Percentiles rank a stretch among this genome's conserved stretches.
phyloP scores from a whole-genome alignment of 495 filamentous ascomycete genomes.

The Aspergillus olivimuriae region DNA sequence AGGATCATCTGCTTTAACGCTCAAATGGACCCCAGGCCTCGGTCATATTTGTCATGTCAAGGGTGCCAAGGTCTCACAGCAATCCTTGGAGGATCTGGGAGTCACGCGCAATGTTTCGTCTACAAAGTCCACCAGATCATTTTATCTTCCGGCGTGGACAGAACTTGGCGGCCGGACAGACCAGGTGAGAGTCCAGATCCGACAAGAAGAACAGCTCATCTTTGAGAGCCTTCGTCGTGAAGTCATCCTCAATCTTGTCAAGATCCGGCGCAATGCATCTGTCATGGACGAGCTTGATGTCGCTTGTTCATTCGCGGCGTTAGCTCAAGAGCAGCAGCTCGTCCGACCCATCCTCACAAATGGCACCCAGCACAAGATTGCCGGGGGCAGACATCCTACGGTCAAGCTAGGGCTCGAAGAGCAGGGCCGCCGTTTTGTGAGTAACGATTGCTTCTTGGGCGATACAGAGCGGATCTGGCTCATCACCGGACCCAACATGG shows the following conservation, averaged over 20 bases:
- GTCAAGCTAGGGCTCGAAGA: constrained; percentile 76
- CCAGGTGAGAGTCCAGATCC: constrained; percentile 64
- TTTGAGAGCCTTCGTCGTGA: constrained; percentile 63
- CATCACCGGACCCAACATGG: constrained; percentile 99
- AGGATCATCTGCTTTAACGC: constrained; percentile 55
- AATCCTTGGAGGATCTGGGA: constrained; percentile 33
- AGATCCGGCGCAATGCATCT: constrained; percentile 76
- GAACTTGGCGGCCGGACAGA: constrained; percentile 69
- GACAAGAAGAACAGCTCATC: constrained; percentile 70
- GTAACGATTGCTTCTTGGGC: constrained; percentile 81
- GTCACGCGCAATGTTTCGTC: constrained; percentile 60
- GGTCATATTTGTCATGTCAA: constrained; percentile 90
- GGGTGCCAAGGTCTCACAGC: constrained; percentile 59
- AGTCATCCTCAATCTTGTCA: constrained; percentile 72
- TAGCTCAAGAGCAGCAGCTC: constrained; percentile 68
- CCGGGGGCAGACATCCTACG: constrained; percentile 82
- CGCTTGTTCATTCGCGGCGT: constrained; percentile 68
- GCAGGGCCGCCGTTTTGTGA: constrained; percentile 74
- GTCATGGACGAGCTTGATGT: constrained; percentile 93
- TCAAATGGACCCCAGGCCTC: constrained; percentile 76
- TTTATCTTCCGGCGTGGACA: constrained; percentile 81
- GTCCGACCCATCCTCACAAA: constrained; percentile 65
- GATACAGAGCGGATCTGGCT: constrained; percentile 69
- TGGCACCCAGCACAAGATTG: constrained; percentile 53
- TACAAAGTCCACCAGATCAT: constrained; percentile 77